Evolutionary conservation across 345 rosid genomes (phyloP).

Genomic region (Ricinus communis): DNA sequence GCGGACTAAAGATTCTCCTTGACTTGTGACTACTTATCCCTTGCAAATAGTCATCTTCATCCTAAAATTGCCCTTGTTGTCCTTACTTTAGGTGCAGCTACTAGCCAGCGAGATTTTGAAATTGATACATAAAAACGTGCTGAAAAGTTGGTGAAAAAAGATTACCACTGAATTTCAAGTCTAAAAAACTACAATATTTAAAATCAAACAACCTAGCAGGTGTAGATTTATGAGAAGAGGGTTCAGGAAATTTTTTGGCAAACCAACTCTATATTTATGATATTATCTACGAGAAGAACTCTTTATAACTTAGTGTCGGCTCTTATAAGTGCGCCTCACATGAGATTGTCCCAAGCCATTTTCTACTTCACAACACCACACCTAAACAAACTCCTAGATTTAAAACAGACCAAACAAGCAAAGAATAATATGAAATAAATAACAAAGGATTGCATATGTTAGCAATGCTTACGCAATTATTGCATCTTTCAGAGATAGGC

Average conservation of each 20-base stretch:
- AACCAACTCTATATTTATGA: neutral
- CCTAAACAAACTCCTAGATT: neutral
- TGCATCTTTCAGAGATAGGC: constrained; percentile 62
- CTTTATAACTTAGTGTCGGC: too few species aligned
- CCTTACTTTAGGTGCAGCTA: too few species aligned
- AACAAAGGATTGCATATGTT: neutral
- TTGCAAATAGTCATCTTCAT: too few species aligned
- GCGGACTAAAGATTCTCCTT: neutral
- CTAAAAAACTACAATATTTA: too few species aligned
- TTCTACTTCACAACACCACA: neutral
- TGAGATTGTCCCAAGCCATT: neutral
- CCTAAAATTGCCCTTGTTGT: neutral
- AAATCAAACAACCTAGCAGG: neutral
- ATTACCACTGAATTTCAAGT: too few species aligned
- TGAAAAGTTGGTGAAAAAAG: too few species aligned
- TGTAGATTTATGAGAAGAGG: neutral
- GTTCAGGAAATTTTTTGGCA: neutral
- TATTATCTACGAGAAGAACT: too few species aligned
- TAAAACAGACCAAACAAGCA: constrained; percentile 14
- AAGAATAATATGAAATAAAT: neutral
- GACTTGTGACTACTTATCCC: neutral
- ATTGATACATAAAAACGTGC: too few species aligned
- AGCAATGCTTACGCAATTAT: constrained; percentile 57
- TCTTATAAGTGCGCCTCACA: neutral
- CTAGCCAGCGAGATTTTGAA: neutral